phyloP scores from a whole-genome alignment of 2,329 filamentous ascomycete genomes.

The Monosporascus sp. region DNA sequence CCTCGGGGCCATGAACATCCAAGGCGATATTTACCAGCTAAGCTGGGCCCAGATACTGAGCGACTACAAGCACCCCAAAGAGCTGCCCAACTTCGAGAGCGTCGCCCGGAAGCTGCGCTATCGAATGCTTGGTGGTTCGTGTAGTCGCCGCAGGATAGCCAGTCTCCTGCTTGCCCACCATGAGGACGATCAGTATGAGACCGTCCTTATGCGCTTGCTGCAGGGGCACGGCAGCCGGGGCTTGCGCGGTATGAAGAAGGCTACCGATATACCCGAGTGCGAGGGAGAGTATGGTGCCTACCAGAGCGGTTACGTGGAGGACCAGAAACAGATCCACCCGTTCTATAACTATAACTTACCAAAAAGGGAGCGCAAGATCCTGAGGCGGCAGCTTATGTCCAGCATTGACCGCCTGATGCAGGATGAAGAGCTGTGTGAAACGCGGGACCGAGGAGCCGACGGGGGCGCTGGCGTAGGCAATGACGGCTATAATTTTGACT shows the following conservation, averaged over 20 bases:
- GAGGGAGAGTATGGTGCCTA: constrained; percentile 67
- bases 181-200: constrained; percentile 86
- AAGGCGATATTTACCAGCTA: constrained; percentile 25
- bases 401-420: constrained; percentile 12
- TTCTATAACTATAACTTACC: constrained; percentile 31
- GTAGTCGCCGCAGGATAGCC: constrained; percentile 42
- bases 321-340: constrained; percentile 32
- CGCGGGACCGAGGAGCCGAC: background rate
- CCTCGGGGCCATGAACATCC: constrained; percentile 30
- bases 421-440: constrained; percentile 9
- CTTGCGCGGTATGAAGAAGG: constrained; percentile 61
- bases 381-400: constrained; percentile 20
- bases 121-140: constrained; percentile 59
- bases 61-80: constrained; percentile 24
- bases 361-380: constrained; percentile 11
- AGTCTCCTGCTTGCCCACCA: constrained; percentile 80
- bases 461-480: constrained; percentile 4
- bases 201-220: constrained; percentile 72
- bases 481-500: constrained; percentile 15
- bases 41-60: constrained; percentile 43
- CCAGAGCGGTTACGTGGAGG: constrained; percentile 54
- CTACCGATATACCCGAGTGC: constrained; percentile 76
- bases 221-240: constrained; percentile 64
- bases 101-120: constrained; percentile 71
- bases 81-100: constrained; percentile 66